These are phyloP conservation scores for Aphanomyces invadans DNA, from an alignment of 352 stramenopile species.

Conservation along the genomic window DNA sequence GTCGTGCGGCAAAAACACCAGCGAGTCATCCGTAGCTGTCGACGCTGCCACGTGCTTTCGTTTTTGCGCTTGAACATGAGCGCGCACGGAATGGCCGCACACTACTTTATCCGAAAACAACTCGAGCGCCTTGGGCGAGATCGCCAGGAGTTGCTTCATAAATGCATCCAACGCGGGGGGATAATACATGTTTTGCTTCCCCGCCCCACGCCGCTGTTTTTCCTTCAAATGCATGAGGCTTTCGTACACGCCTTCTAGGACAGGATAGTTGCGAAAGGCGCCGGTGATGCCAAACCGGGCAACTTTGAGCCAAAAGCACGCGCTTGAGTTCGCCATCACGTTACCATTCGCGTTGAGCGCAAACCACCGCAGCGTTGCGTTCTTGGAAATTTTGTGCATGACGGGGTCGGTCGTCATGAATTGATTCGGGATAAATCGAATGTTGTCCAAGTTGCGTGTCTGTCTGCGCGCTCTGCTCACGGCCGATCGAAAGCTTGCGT, in stretches of 20 bases:
- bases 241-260: conserved; percentile 69
- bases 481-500: conserved; percentile 70
- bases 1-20: neutral
- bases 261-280: conserved; percentile 53
- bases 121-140: conserved; percentile 69
- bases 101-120: conserved; percentile 59
- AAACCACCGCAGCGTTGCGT: conserved; percentile 44
- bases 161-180: conserved; percentile 60
- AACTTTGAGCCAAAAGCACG: conserved; percentile 61
- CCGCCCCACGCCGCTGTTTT: conserved; percentile 65
- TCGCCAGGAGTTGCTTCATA: conserved; percentile 47
- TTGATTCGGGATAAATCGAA: conserved; percentile 66
- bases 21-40: neutral
- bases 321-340: conserved; percentile 33
- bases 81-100: conserved; percentile 59
- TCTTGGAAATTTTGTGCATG: conserved; percentile 70
- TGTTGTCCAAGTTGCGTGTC: conserved; percentile 65
- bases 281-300: conserved; percentile 67
- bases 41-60: conserved; percentile 1
- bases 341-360: neutral
- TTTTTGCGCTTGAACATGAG: conserved; percentile 36
- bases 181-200: conserved; percentile 84
- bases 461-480: conserved; percentile 52
- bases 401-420: conserved; percentile 76
- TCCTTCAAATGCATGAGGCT: conserved; percentile 81